Evolutionary conservation across 768 basidiomycete genomes (phyloP).

Genomic region (Leccinum disarticulatum): DNA sequence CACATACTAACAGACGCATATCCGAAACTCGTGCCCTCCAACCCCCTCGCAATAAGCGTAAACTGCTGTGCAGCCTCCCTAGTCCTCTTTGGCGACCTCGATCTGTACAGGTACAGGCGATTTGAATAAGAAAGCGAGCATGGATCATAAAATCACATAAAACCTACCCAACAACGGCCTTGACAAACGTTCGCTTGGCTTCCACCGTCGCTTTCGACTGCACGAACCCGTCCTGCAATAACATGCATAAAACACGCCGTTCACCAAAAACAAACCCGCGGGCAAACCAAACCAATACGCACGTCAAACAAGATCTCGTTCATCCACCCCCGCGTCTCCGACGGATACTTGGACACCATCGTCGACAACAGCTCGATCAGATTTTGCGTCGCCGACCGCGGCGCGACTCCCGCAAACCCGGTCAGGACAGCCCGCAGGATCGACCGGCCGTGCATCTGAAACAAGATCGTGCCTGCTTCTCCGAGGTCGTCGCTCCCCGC

Average conservation of each 20-base stretch:
- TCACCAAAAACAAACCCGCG: no score
- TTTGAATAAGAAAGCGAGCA: neutral
- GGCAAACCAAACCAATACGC: neutral
- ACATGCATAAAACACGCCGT: neutral
- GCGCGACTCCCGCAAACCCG: constrained; percentile 84
- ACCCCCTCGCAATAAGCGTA: constrained; percentile 76
- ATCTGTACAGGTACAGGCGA: constrained; percentile 38
- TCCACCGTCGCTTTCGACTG: constrained; percentile 70
- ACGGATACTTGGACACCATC: constrained; percentile 56
- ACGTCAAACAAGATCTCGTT: constrained; percentile 56
- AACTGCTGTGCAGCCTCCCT: constrained; percentile 88
- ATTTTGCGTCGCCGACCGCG: constrained; percentile 79
- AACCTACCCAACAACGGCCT: constrained; percentile 63
- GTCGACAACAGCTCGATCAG: constrained; percentile 79
- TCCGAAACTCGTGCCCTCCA: constrained; percentile 85
- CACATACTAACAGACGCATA: constrained; percentile 65
- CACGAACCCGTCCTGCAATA: constrained; percentile 65
- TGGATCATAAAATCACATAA: neutral
- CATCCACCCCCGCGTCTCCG: constrained; percentile 68
- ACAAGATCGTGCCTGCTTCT: constrained; percentile 50
- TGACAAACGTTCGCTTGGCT: constrained; percentile 77
- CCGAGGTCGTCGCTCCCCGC: constrained; percentile 61
- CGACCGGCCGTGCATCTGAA: constrained; percentile 54
- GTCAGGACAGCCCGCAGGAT: constrained; percentile 73
- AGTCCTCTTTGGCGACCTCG: constrained; percentile 69